Evolutionary conservation across 2,329 filamentous ascomycete species (phyloP).

Genomic region (Penicillium digitatum): DNA sequence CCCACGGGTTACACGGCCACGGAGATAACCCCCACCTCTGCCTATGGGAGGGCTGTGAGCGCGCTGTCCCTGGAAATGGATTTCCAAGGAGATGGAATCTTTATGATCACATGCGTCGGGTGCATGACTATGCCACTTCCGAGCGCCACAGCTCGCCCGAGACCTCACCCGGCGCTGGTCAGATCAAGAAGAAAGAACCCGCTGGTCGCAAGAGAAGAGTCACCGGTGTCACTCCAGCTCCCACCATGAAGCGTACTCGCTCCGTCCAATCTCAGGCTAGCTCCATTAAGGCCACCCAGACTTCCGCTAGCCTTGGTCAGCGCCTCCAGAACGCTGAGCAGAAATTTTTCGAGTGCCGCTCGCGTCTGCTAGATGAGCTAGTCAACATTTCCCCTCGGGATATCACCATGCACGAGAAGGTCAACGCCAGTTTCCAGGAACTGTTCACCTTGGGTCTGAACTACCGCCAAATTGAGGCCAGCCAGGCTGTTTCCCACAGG

Average conservation of each 20-base stretch:
- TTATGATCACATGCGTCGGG: slow-evolving; percentile 93
- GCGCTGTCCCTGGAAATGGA: slow-evolving; percentile 74
- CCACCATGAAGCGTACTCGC: slow-evolving; percentile 43
- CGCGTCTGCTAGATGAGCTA: slow-evolving; percentile 39
- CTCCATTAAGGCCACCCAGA: slow-evolving; percentile 33
- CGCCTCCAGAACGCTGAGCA: slow-evolving; percentile 42
- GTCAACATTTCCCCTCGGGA: slow-evolving; percentile 40
- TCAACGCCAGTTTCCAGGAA: slow-evolving; percentile 45
- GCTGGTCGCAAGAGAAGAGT: slow-evolving; percentile 40
- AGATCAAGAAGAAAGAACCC: slow-evolving; percentile 41
- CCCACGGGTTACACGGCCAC: slow-evolving; percentile 91
- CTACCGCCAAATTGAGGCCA: slow-evolving; percentile 43
- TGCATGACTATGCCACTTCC: slow-evolving; percentile 61
- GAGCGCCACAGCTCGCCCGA: slow-evolving; percentile 44
- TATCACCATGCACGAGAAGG: slow-evolving; percentile 41
- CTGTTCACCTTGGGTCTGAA: slow-evolving; percentile 42
- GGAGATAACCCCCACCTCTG: slow-evolving; percentile 90
- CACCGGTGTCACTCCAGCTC: slow-evolving; percentile 34
- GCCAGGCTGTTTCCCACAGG: slow-evolving; percentile 37
- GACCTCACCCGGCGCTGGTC: slow-evolving; percentile 30
- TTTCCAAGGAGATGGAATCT: slow-evolving; percentile 96
- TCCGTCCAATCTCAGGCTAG: slow-evolving; percentile 38
- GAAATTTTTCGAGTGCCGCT: slow-evolving; percentile 42
- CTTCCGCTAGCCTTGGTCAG: slow-evolving; percentile 35
- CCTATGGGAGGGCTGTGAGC: slow-evolving; percentile 81